Base-by-base conservation (phyloP, 2,329 filamentous ascomycete genomes). In the Orbilia quercus region DNA sequence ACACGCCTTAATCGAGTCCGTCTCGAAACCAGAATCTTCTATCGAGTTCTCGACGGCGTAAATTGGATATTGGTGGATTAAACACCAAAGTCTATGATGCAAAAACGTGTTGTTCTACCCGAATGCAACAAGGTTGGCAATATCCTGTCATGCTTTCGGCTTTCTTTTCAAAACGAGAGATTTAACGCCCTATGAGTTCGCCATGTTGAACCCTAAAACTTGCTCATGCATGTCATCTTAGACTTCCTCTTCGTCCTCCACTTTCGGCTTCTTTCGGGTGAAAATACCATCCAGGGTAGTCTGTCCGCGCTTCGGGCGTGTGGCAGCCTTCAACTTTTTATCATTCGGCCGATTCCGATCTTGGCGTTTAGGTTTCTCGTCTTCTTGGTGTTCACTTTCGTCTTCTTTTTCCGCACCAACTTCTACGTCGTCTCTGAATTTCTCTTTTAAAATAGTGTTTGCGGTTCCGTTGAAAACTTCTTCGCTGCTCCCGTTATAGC, bases 401-500 rank as follows among this genome's bases (percentile, higher is more conserved):
- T 22, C 36, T 1, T 28, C 23, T 3, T 45, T 16, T 23, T 18
- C 16, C 7, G 16, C 36, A 38, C 28, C 22, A 7, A 16, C 36
- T 34, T 60, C 45, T 23, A 60, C 54, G 22, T 67, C 12, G 22
- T 54, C 22, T 1, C 54, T 18, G 22, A 59, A 38, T 16, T 14
- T 34, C 38, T 38, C 54, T 12, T 53, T 59, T 34, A 86, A 12
- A 79, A 67, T 54, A 1, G 7, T 23, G 1, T 50, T 28, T 3
- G 54, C 63, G 1, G 55, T 85, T 2, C 89, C 90, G 76, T 90
- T 84, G 51, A 87, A 78, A 1, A 90, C 88, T 76, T 81, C 84
- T 5, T 84, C 79, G 78, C 90, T 84, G 75, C 89, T 83, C 0
- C 90, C 90, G 77, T 89, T 84, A 22, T 92, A 77, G 0, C 86